Conservation (phyloP, 2,329 filamentous ascomycete genomes). For the Arthrobotrys megalospora region DNA sequence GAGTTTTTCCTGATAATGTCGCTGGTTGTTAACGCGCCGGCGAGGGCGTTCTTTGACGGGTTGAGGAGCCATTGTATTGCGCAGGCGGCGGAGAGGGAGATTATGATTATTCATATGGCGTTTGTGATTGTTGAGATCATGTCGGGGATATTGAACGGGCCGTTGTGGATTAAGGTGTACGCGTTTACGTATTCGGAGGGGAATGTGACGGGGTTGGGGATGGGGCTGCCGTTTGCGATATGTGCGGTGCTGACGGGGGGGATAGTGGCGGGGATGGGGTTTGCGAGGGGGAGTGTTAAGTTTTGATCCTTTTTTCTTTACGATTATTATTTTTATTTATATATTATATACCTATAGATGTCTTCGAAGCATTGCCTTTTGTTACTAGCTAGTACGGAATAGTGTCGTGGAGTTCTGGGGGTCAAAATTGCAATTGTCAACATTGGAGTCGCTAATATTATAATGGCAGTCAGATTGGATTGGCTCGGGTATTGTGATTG, state of each 20-base stretch:
- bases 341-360: constrained; percentile 1
- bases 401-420: no score
- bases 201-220: constrained; percentile 53
- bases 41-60: constrained; percentile 52
- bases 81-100: constrained; percentile 44
- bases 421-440: no score
- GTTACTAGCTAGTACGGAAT: no score
- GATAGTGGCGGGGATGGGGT: constrained; percentile 33
- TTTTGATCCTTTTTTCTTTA: background rate
- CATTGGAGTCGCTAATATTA: no score
- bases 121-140: constrained; percentile 57
- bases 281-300: constrained; percentile 30
- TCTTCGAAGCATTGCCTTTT: background rate
- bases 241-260: constrained; percentile 38
- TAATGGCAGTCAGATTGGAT: no score
- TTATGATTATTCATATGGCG: constrained; percentile 59
- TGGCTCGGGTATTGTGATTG: no score
- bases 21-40: constrained; percentile 48
- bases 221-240: constrained; percentile 55
- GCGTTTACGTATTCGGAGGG: constrained; percentile 55
- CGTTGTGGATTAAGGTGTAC: constrained; percentile 58
- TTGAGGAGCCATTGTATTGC: constrained; percentile 44
- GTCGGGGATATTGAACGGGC: constrained; percentile 54
- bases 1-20: constrained; percentile 34
- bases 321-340: background rate